Base-by-base conservation (phyloP, 352 stramenopile species). In the Thalassiosira allenii region DNA sequence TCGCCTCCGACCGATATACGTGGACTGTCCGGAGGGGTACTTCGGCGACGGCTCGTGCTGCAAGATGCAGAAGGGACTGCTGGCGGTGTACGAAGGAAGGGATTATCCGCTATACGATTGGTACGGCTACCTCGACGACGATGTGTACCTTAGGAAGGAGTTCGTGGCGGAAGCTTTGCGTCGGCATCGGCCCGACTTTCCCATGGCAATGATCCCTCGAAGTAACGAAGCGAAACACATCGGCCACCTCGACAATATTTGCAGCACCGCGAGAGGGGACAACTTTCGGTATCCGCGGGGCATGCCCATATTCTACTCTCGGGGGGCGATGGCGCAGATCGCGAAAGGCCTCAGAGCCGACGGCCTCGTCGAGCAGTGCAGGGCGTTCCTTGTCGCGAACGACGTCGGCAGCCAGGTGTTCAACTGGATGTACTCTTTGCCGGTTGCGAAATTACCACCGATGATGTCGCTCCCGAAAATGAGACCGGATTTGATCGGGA, bases 221-320 rank as follows among this genome's bases (percentile, higher is more conserved):
- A 71, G 49, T 59, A 43, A 71, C 17, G 0, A 22, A 3, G 43
- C 44, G 5, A 56, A 69, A 41, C 5, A 3, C 25, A 44, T 71
- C n/a, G 61, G 61, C 8, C 4, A 56, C 22, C 2, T 8, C 17
- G 14, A 30, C 14, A 59, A 59, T 1, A 43, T 11, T 8, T 59
- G 44, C 25, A 8, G 41, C n/a, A n/a, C n/a, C n/a, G n/a, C n/a
- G n/a, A n/a, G n/a, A 4, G 34, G 3, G 25, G 44, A 23, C 22
- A 30, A 70, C 1, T 81, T 66, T 41, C 17, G 33, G 30, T 81
- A 81, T 76, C 72, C 72, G 32, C 76, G 72, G 72, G 71, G 71
- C 6, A 44, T 67, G 43, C 72, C 72, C 12, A 61, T 76, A 5
- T 61, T 81, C 37, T 81, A 76, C 30, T 62, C 23, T 17, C 22